A percentile compares a stretch with the other conserved stretches of the same genome.
Evolutionary conservation across 2,329 filamentous ascomycete species (phyloP).

Genomic region (Ceratocystis cacaofunesta): DNA sequence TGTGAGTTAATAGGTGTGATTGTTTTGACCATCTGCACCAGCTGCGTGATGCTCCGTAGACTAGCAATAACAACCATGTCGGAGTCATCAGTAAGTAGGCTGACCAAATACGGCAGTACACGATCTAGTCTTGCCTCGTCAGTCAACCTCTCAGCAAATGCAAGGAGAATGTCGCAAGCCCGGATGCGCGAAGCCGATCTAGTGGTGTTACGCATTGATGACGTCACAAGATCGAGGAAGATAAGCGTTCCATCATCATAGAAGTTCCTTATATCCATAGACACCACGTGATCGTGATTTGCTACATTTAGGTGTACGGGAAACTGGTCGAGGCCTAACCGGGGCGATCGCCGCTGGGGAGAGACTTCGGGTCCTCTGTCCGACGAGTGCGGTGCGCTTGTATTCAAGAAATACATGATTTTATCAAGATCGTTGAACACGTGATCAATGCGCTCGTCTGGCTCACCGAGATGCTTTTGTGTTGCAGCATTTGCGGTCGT

Average conservation of each 20-base stretch:
- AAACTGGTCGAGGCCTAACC: slow-evolving; percentile 48
- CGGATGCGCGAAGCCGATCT: slow-evolving; percentile 74
- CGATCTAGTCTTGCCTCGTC: slow-evolving; percentile 94
- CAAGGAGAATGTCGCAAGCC: slow-evolving; percentile 80
- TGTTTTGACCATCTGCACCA: slow-evolving; percentile 74
- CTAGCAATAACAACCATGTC: slow-evolving; percentile 77
- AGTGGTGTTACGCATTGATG: slow-evolving; percentile 77
- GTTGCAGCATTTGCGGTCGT: slow-evolving; percentile 47
- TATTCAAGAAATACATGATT: slow-evolving; percentile 75
- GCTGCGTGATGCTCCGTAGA: slow-evolving; percentile 72
- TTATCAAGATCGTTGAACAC: slow-evolving; percentile 95
- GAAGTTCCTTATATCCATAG: slow-evolving; percentile 19
- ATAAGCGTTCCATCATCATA: slow-evolving; percentile 83
- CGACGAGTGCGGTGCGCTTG: slow-evolving; percentile 25
- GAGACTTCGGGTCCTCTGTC: background rate
- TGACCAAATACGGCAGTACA: slow-evolving; percentile 78
- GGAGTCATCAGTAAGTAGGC: slow-evolving; percentile 63
- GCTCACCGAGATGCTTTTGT: slow-evolving; percentile 56
- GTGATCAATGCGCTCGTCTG: slow-evolving; percentile 85
- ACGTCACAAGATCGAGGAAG: slow-evolving; percentile 76
- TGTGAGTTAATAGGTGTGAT: slow-evolving; percentile 65
- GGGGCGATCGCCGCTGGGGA: slow-evolving; percentile 20
- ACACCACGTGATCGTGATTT: slow-evolving; percentile 60
- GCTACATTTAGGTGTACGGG: slow-evolving; percentile 77
- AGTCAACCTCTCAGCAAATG: slow-evolving; percentile 78